These are phyloP conservation scores for Pisolithus orientalis DNA, from an alignment of 768 basidiomycete genomes.

Conservation along the genomic window DNA sequence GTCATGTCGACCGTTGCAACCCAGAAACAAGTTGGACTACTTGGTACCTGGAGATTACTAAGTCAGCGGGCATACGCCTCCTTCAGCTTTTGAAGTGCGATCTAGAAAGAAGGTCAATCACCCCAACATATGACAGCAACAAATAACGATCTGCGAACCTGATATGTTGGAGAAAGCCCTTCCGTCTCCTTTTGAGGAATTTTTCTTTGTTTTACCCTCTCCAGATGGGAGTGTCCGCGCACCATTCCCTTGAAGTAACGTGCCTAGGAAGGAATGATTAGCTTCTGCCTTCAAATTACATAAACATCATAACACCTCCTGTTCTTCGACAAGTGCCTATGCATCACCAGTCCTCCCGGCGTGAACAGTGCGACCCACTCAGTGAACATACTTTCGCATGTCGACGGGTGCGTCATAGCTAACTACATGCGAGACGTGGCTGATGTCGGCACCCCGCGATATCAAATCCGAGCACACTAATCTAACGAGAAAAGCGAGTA, in stretches of 20 bases:
- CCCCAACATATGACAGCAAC: not conserved
- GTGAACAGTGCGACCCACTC: conserved; percentile 92
- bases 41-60: too few species aligned
- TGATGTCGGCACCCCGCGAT: conserved; percentile 93
- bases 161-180: conserved; percentile 54
- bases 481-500: conserved; percentile 35
- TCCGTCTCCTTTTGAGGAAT: conserved; percentile 57
- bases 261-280: conserved; percentile 42
- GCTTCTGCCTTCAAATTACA: not conserved
- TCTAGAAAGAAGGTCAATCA: conserved; percentile 12
- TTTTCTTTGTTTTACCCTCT: conserved; percentile 58
- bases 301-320: conserved; percentile 50
- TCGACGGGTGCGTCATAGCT: conserved; percentile 95
- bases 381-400: conserved; percentile 97
- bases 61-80: conserved; percentile 18
- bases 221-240: conserved; percentile 61
- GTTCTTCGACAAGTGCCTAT: conserved; percentile 79
- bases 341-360: conserved; percentile 86
- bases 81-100: conserved; percentile 22
- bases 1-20: too few species aligned
- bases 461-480: conserved; percentile 96
- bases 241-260: conserved; percentile 85
- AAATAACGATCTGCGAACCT: conserved; percentile 38
- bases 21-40: too few species aligned
- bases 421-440: conserved; percentile 86